A percentile compares a stretch with the other conserved stretches of the same genome.
phyloP scores from a whole-genome alignment of 768 basidiomycete genomes.

The Gymnopilus dilepis region DNA sequence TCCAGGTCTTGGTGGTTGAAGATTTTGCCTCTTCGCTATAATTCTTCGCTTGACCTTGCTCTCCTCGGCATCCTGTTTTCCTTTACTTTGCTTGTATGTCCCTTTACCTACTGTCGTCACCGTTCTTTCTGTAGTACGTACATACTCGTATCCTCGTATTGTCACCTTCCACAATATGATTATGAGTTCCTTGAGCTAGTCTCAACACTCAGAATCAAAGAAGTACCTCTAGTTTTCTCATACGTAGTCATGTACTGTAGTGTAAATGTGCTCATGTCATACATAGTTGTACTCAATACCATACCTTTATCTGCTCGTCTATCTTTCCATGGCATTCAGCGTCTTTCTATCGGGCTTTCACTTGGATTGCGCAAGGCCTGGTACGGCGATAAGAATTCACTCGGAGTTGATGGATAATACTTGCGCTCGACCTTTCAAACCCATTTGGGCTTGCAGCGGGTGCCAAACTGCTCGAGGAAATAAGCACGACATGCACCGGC shows the following conservation, averaged over 20 bases:
- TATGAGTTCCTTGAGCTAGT: constrained; percentile 2
- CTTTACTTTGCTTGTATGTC: constrained; percentile 1
- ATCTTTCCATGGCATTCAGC: background rate
- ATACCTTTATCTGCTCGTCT: background rate
- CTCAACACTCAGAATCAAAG: constrained; percentile 1
- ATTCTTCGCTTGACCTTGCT: constrained; percentile 3
- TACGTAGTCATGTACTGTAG: background rate
- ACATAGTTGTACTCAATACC: background rate
- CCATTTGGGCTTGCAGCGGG: background rate
- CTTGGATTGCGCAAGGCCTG: background rate
- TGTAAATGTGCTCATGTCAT: background rate
- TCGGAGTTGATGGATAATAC: background rate
- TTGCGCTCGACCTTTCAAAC: background rate
- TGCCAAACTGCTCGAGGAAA: background rate
- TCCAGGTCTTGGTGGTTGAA: background rate
- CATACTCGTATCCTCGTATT: background rate
- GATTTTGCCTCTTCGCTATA: background rate
- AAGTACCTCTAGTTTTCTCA: background rate
- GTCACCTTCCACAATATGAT: background rate
- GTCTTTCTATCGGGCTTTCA: background rate
- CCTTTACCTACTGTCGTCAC: background rate
- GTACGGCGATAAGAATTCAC: background rate
- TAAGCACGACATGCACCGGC: background rate
- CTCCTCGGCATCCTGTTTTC: constrained; percentile 2
- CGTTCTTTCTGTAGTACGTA: background rate